Percentiles rank a stretch among this genome's conserved stretches.
Conservation (phyloP, 495 filamentous ascomycete genomes). For the Clavariopsis aquatica region DNA sequence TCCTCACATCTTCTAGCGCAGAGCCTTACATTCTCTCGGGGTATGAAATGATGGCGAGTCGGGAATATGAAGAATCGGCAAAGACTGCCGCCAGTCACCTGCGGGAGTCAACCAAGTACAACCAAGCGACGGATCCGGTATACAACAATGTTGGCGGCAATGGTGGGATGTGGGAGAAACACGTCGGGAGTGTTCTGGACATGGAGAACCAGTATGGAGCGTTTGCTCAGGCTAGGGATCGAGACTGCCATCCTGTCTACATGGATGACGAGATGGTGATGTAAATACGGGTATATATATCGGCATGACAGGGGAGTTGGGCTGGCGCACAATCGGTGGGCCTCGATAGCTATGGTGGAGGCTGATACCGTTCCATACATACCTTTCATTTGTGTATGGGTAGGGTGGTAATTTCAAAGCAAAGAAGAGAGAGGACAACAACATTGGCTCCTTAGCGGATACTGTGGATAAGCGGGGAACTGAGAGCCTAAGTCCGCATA, state of each 20-base stretch:
- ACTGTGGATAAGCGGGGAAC: not conserved
- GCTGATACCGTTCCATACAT: constrained; percentile 6
- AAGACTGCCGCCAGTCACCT: constrained; percentile 26
- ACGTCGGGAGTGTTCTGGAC: constrained; percentile 32
- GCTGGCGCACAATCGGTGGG: not conserved
- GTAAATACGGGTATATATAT: constrained; percentile 10
- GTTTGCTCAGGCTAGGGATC: constrained; percentile 38
- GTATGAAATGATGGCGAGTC: constrained; percentile 38
- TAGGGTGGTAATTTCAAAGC: not conserved
- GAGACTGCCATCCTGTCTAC: constrained; percentile 22
- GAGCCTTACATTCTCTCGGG: constrained; percentile 43
- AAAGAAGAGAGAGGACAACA: not conserved
- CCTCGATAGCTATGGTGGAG: not conserved
- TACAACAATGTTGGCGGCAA: constrained; percentile 28
- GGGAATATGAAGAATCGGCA: constrained; percentile 41
- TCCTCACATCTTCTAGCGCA: constrained; percentile 18
- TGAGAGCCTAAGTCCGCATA: constrained; percentile 17
- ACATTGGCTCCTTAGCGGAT: not conserved
- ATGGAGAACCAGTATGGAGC: constrained; percentile 46
- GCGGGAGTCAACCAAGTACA: constrained; percentile 39
- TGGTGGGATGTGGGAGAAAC: constrained; percentile 33
- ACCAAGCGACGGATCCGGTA: constrained; percentile 41
- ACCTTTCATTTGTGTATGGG: not conserved
- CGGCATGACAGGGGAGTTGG: not conserved
- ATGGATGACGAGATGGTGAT: constrained; percentile 38